A percentile compares a stretch with the other conserved stretches of the same genome.
Conservation (phyloP, 2,329 filamentous ascomycete species). For the Paraphaeosphaeria sporulosa region DNA sequence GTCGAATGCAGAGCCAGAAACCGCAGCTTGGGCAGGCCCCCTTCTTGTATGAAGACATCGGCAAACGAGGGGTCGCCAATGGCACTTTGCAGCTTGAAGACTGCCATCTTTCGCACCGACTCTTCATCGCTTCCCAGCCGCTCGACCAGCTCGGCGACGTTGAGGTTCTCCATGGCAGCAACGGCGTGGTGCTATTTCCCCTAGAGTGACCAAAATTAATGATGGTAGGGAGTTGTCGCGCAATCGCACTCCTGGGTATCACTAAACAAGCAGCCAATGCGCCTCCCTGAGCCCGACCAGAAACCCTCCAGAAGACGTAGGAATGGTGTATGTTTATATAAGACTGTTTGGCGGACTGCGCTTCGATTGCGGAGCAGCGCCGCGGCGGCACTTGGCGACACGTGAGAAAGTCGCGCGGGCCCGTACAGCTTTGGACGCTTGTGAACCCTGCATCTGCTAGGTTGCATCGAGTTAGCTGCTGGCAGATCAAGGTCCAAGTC, state of each 20-base stretch:
- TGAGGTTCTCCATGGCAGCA: conserved; percentile 60
- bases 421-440: neutral
- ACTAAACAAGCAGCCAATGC: neutral
- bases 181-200: neutral
- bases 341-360: conserved; percentile 2
- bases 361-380: conserved; percentile 4
- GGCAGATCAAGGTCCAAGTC: conserved; percentile 23
- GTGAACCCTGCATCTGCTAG: conserved; percentile 10
- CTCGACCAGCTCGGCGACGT: conserved; percentile 65
- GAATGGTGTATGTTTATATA: neutral
- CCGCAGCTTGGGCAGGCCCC: conserved; percentile 81
- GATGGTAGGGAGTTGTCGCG: neutral
- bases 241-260: neutral
- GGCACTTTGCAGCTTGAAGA: conserved; percentile 94
- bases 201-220: conserved; percentile 19
- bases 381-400: conserved; percentile 26
- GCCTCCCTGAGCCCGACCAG: conserved; percentile 1
- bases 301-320: neutral
- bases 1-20: conserved; percentile 83
- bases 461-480: conserved; percentile 28
- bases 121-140: conserved; percentile 74
- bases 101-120: conserved; percentile 95
- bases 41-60: conserved; percentile 91
- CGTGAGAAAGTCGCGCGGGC: conserved; percentile 20
- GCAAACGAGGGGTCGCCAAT: conserved; percentile 97